Percentiles rank a stretch among this genome's conserved stretches.
phyloP scores from a whole-genome alignment of 768 basidiomycete species.

The Lyophyllum semitale region DNA sequence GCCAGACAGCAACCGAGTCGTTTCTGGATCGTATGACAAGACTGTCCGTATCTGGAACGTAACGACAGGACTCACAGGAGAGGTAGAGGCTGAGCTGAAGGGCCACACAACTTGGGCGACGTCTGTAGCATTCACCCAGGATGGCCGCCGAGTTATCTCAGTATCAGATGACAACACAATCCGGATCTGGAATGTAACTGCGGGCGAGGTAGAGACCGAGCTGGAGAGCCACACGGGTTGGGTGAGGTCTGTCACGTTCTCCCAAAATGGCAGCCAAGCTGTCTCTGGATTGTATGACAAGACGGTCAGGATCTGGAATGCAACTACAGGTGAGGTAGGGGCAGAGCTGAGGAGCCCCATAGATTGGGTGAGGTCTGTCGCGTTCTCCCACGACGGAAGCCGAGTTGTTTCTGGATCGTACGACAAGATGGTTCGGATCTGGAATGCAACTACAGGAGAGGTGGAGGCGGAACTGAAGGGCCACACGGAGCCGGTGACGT shows the following conservation, averaged over 20 bases:
- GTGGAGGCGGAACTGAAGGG: neutral
- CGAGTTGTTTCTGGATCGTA: too few species aligned
- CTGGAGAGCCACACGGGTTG: neutral
- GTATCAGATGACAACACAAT: slow-evolving; percentile 9
- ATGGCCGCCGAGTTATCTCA: slow-evolving; percentile 19
- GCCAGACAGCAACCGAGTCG: neutral
- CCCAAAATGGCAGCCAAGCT: neutral
- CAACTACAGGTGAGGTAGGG: neutral
- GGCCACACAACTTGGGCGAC: neutral
- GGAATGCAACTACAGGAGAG: too few species aligned
- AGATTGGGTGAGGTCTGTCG: too few species aligned
- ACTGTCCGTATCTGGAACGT: neutral
- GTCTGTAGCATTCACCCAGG: slow-evolving; percentile 8
- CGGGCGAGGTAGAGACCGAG: slow-evolving; percentile 2
- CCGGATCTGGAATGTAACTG: slow-evolving; percentile 18
- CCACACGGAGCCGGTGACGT: neutral
- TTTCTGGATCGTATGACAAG: neutral
- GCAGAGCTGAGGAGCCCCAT: too few species aligned
- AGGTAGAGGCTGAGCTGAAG: neutral
- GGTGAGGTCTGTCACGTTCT: neutral
- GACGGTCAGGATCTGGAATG: neutral
- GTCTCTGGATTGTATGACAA: neutral
- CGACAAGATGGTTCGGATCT: too few species aligned
- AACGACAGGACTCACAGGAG: too few species aligned
- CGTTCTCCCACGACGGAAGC: too few species aligned